Percentiles rank a stretch among this genome's conserved stretches.
These are phyloP conservation scores for Ustilago cynodontis DNA, from an alignment of 1,284 basidiomycete species.

Conservation along the genomic window DNA sequence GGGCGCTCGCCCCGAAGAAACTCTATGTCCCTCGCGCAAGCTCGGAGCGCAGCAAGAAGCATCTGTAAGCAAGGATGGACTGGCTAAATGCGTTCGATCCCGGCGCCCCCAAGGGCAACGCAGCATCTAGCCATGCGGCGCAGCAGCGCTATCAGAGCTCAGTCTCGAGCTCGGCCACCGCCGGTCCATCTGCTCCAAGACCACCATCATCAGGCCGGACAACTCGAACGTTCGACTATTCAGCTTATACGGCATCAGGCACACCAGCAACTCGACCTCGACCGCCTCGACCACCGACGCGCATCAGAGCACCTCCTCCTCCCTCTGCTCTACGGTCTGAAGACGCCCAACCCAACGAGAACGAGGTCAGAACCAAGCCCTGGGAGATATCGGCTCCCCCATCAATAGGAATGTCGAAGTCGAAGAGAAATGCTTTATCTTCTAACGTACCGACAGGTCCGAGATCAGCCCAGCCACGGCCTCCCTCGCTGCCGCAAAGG, in stretches of 20 bases:
- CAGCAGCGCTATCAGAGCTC: not conserved
- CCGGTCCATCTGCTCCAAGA: slow-evolving; percentile 13
- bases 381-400: slow-evolving; percentile 50
- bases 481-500: not conserved
- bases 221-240: not conserved
- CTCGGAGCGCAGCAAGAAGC: not conserved
- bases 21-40: not conserved
- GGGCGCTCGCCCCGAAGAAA: not conserved
- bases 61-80: slow-evolving; percentile 30
- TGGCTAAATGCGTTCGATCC: slow-evolving; percentile 50
- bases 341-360: slow-evolving; percentile 50
- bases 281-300: slow-evolving; percentile 13
- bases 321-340: slow-evolving; percentile 34
- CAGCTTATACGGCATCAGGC: not conserved
- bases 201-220: slow-evolving; percentile 11
- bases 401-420: slow-evolving; percentile 19
- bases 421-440: not conserved
- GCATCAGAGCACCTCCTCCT: slow-evolving; percentile 30
- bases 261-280: slow-evolving; percentile 4
- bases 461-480: not conserved
- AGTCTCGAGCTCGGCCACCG: not conserved
- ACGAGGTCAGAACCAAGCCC: slow-evolving; percentile 20
- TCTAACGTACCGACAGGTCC: not conserved
- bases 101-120: slow-evolving; percentile 18
- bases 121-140: not conserved